Evolutionary conservation across 2,329 filamentous ascomycete genomes (phyloP), one percentile per base, ranked within the genome.

Genomic region (Berkeleyomyces rouxiae): DNA sequence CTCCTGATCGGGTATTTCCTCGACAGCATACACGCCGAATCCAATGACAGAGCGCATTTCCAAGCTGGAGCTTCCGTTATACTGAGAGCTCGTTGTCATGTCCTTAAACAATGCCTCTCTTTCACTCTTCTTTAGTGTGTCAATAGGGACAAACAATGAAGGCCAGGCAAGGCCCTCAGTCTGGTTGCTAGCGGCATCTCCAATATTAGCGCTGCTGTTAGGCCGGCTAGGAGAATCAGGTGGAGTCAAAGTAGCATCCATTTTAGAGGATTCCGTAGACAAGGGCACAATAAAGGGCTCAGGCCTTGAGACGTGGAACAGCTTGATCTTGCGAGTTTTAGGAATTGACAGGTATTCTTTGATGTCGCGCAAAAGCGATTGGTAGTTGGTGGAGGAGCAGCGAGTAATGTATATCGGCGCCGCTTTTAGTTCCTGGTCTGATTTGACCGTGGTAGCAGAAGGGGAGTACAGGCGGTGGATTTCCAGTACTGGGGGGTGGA

Each of bases 401-500:
- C 86, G 83, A 33, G 90, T 79, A 46, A 92, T 74, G 0, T 90
- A 84, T 4, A 81, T 75, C 13, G 81, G 80, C 44, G 81, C 78
- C 62, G 75, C 80, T 9, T 84, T 81, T 68, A 85, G 84, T 1
- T 78, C 74, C 68, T 85, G 80, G 44, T 82, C 76, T 58, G 81
- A 76, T 4, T 78, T 76, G 31, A 82, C 73, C 1, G 81, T 79
- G 67, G 78, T 84, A 67, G 78, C 84, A 60, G 78, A 74, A 16
- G 79, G 75, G 2, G 82, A 82, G 71, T 84, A 85, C 1, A 97
- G 77, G 67, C 92, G 90, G 70, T 95, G 84, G 65, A 97, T 78
- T 1, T 85, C 89, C 71, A 96, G 88, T 51, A 96, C 79, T 0
- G 89, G 90, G 3, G 91, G 93, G 69, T 90, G 83, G 47, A 90